Evolutionary conservation across 768 basidiomycete species (phyloP), one percentile per base, ranked within the genome.

Genomic region (Pholiota conissans): DNA sequence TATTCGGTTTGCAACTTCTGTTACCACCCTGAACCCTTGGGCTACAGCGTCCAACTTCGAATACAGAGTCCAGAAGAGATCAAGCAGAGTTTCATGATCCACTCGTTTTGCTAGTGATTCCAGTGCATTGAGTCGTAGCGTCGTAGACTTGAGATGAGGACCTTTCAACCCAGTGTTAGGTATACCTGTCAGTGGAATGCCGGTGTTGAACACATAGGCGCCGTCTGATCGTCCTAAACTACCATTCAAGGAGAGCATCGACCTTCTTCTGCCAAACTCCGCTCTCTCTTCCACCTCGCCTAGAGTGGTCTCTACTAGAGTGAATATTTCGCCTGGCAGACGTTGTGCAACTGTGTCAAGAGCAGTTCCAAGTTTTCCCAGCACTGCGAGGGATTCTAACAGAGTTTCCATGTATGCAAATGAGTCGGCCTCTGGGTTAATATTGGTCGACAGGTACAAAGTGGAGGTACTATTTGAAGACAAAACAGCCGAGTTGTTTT

Each of bases 21-120:
- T 94, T 3, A 95, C 83, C 3, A 97, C 88, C 52, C 95, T 79
- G 60, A 97, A 76, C 9, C 95, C 93, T 69, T 99, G 95, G 13
- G 90, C 81, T 18, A 98, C 91, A 28, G 97, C 97, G 67, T 95
- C 89, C 47, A 99, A 67, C 71, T 99, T 98, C 14, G 94, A 97
- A 69, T 93, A 99, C 14, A 96, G 68, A 2, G 96, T 97, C 96
- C 96, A 98, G 71, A 98, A 98, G 32, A 99, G 79, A 70, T 98
- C 97, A 58, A 78, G 82, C 53, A 99, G 71, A 13, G 90, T 89
- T 66, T 96, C 94, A 58, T 93, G 91, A 64, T 97, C 91, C 16
- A 80, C 76, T 29, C 84, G 81, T 60, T 87, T 90, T 0, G 85
- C 76, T 16, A 87, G 83, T 6, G 86, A 84, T 65, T 93, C 93